Evolutionary conservation across 2,329 filamentous ascomycete genomes (phyloP).

Genomic region (Trichocomaceae sp.): DNA sequence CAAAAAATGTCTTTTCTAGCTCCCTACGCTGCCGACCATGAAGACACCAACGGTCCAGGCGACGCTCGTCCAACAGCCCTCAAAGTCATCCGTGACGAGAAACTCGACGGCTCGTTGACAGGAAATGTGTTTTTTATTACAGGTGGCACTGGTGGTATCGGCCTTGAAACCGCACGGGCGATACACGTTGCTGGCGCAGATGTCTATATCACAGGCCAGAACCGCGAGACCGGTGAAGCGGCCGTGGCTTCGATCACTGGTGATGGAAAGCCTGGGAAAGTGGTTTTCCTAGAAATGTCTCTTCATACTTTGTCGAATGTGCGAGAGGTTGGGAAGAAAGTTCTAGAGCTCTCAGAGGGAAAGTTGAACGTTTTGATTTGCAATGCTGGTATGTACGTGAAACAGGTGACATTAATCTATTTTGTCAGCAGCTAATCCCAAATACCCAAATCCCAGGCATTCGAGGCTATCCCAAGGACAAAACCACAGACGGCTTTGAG

Average conservation of each 20-base stretch:
- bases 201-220: slow-evolving; percentile 11
- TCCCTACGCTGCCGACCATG: slow-evolving; percentile 10
- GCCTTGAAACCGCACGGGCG: slow-evolving; percentile 7
- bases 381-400: slow-evolving; percentile 9
- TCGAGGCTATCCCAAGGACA: slow-evolving; percentile 10
- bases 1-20: slow-evolving; percentile 2
- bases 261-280: slow-evolving; percentile 10
- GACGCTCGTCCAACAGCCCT: slow-evolving; percentile 11
- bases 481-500: slow-evolving; percentile 12
- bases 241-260: neutral
- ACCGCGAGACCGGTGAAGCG: neutral
- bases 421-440: neutral
- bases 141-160: slow-evolving; percentile 11
- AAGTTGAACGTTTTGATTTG: slow-evolving; percentile 10
- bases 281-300: slow-evolving; percentile 8
- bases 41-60: slow-evolving; percentile 2
- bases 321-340: neutral
- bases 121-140: slow-evolving; percentile 7
- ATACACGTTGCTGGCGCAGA: slow-evolving; percentile 10
- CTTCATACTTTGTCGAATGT: slow-evolving; percentile 7
- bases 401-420: neutral
- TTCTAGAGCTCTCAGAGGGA: slow-evolving; percentile 4
- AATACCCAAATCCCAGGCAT: neutral
- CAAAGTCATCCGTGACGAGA: slow-evolving; percentile 10
- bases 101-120: neutral